Evolutionary conservation across 108 stramenopile species (phyloP).

Genomic region (Nannochloropsis granulata): DNA sequence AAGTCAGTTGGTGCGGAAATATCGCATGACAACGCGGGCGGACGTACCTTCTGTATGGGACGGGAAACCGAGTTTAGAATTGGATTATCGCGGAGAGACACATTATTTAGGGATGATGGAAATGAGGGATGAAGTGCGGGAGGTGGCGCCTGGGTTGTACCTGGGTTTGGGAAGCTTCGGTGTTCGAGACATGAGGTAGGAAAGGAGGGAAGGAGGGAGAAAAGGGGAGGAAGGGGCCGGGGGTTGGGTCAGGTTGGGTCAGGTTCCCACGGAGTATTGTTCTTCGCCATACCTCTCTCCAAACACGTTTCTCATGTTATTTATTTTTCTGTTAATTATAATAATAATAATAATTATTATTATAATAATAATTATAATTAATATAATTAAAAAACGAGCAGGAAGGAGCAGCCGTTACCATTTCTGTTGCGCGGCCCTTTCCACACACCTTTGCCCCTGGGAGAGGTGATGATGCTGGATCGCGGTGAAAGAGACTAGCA

Average conservation of each 20-base stretch:
- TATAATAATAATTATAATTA: too few species aligned
- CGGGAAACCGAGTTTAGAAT: neutral
- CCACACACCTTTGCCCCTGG: neutral
- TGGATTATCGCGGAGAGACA: neutral
- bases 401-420: neutral
- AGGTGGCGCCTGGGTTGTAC: neutral
- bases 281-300: too few species aligned
- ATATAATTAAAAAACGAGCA: neutral
- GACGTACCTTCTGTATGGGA: neutral
- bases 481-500: neutral
- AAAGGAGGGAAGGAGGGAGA: neutral
- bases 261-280: too few species aligned
- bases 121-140: neutral
- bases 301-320: too few species aligned
- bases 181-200: neutral
- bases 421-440: neutral
- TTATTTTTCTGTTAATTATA: too few species aligned
- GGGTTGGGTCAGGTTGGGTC: too few species aligned
- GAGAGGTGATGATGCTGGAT: neutral
- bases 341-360: too few species aligned
- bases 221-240: too few species aligned
- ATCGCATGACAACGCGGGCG: neutral
- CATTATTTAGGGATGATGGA: neutral
- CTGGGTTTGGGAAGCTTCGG: neutral
- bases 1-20: neutral